phyloP scores from a whole-genome alignment of 2,329 filamentous ascomycete genomes.

The Fusarium proliferatum region DNA sequence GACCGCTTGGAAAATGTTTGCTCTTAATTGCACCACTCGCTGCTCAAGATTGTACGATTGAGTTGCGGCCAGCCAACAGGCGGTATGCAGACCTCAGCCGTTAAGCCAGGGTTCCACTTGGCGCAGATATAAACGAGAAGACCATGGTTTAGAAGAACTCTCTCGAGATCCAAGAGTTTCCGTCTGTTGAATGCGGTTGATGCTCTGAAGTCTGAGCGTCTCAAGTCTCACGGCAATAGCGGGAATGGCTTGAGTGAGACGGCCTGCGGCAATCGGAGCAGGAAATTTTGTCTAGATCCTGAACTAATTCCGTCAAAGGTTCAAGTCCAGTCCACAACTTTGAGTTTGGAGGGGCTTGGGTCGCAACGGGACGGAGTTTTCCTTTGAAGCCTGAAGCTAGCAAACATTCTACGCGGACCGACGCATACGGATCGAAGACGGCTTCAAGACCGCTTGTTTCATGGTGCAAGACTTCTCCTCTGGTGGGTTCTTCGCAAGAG shows the following conservation, averaged over 20 bases:
- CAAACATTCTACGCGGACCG: constrained; percentile 20
- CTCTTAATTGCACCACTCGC: background rate
- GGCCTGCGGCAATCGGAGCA: background rate
- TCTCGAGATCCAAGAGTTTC: background rate
- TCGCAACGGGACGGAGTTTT: constrained; percentile 14
- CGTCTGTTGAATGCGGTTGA: constrained; percentile 4
- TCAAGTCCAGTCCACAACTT: background rate
- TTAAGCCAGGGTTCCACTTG: constrained; percentile 24
- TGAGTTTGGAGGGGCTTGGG: constrained; percentile 7
- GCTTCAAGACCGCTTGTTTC: constrained; percentile 27
- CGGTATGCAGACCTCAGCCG: constrained; percentile 37
- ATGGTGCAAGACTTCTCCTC: constrained; percentile 1
- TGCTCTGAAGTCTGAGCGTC: background rate
- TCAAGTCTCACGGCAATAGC: constrained; percentile 13
- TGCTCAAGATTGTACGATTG: constrained; percentile 19
- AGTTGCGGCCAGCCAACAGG: constrained; percentile 26
- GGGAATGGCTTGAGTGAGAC: constrained; percentile 36
- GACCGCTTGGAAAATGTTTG: constrained; percentile 26
- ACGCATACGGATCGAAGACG: constrained; percentile 17
- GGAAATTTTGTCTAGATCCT: constrained; percentile 2
- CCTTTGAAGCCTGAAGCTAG: constrained; percentile 35
- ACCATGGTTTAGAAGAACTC: background rate
- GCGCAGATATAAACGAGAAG: constrained; percentile 10
- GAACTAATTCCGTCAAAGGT: constrained; percentile 32
- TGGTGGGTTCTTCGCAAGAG: background rate